These are phyloP conservation scores for Fusarium metavorans DNA, from an alignment of 2,329 filamentous ascomycete species.

Conservation along the genomic window DNA sequence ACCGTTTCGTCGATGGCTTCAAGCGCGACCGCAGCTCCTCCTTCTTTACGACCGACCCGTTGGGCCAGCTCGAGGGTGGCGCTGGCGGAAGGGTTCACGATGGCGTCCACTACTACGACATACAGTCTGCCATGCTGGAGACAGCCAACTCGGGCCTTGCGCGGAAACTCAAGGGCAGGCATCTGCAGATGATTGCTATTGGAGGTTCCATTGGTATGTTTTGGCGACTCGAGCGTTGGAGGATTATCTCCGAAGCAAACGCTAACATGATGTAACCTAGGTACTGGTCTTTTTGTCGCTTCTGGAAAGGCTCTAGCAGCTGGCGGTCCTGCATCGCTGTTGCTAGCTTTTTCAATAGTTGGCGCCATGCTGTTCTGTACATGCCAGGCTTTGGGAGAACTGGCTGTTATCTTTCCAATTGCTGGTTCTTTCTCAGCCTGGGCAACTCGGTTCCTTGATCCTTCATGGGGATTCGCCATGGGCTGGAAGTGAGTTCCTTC, in stretches of 20 bases:
- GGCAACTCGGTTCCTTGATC: conserved; percentile 91
- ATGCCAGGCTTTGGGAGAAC: conserved; percentile 89
- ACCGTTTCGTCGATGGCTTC: conserved; percentile 71
- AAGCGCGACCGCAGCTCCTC: conserved; percentile 67
- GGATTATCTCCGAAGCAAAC: conserved; percentile 6
- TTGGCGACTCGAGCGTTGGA: not conserved
- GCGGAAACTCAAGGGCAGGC: conserved; percentile 82
- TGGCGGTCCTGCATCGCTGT: conserved; percentile 82
- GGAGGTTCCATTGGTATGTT: conserved; percentile 84
- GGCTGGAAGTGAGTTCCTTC: conserved; percentile 81
- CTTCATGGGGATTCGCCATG: conserved; percentile 95
- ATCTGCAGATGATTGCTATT: conserved; percentile 98
- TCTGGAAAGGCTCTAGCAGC: conserved; percentile 77
- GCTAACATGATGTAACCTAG: conserved; percentile 52
- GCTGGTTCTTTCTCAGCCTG: conserved; percentile 93
- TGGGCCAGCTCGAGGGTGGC: conserved; percentile 50
- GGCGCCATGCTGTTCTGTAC: conserved; percentile 93
- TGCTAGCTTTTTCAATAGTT: conserved; percentile 83
- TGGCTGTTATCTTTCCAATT: conserved; percentile 90
- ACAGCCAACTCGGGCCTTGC: conserved; percentile 82
- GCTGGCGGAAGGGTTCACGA: conserved; percentile 47
- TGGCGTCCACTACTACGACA: conserved; percentile 65
- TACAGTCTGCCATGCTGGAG: conserved; percentile 73
- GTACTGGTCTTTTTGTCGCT: conserved; percentile 88
- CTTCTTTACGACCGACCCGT: conserved; percentile 60